Conservation (phyloP, 306 rosid genomes). For the Corylus heterophylla region DNA sequence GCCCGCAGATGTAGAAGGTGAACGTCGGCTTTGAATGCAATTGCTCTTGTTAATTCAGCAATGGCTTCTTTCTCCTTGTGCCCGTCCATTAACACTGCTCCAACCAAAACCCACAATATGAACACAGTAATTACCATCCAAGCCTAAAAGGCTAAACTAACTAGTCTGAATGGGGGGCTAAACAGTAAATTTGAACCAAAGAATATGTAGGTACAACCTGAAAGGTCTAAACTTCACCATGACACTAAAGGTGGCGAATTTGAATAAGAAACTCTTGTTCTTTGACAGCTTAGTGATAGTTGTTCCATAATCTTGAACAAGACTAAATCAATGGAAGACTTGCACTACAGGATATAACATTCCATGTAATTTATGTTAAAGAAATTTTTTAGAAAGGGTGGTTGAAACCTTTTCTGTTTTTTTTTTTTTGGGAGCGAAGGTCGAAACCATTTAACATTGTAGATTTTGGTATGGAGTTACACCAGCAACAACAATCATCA, state of each 20-base stretch:
- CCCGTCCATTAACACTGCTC: conserved; percentile 83
- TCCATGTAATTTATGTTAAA: background rate
- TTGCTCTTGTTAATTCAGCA: conserved; percentile 78
- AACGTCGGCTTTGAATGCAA: conserved; percentile 86
- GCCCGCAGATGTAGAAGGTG: conserved; percentile 93
- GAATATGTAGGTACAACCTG: background rate
- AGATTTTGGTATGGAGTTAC: background rate
- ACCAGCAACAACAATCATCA: background rate
- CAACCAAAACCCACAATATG: conserved; percentile 10
- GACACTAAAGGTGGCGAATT: background rate
- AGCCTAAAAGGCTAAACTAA: background rate
- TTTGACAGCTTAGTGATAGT: background rate
- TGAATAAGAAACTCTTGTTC: background rate
- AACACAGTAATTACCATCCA: background rate
- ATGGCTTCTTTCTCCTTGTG: conserved; percentile 81
- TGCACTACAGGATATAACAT: background rate
- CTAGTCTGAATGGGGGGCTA: background rate
- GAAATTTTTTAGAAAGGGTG: background rate
- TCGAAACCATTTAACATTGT: background rate
- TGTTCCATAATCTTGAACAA: background rate
- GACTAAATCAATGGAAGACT: background rate
- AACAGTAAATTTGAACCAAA: background rate
- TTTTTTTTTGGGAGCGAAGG: too few relatives aligned
- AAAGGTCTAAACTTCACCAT: background rate
- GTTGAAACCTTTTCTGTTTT: too few relatives aligned